These are phyloP conservation scores for Diaporthe eres DNA, from an alignment of 2,329 filamentous ascomycete species.

Conservation along the genomic window DNA sequence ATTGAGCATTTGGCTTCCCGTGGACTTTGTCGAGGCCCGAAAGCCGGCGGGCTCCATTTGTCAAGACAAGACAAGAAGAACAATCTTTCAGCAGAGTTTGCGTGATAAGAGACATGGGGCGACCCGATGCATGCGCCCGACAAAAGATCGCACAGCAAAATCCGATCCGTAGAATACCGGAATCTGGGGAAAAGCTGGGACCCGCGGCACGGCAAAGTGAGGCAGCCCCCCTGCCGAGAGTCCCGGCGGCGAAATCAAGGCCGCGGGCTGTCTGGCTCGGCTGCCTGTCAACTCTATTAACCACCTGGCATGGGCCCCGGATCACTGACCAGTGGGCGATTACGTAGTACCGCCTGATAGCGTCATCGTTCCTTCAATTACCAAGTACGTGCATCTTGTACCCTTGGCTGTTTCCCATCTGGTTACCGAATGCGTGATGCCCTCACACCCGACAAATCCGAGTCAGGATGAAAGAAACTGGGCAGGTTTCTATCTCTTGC, in stretches of 20 bases:
- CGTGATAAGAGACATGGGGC: background rate
- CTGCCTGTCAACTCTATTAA: slow-evolving; percentile 21
- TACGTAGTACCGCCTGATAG: slow-evolving; percentile 3
- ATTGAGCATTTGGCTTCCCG: background rate
- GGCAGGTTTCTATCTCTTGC: background rate
- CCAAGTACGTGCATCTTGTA: background rate
- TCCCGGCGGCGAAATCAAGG: slow-evolving; percentile 25
- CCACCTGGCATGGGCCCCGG: too few species aligned
- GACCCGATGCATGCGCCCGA: background rate
- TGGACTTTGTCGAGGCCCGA: slow-evolving; percentile 19
- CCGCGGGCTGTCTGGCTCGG: slow-evolving; percentile 2
- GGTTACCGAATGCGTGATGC: slow-evolving; percentile 11
- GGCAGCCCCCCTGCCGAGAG: slow-evolving; percentile 25
- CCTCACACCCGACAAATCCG: slow-evolving; percentile 16
- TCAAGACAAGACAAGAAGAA: background rate
- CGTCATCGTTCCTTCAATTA: slow-evolving; percentile 15
- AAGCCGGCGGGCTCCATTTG: slow-evolving; percentile 8
- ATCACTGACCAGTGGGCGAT: background rate
- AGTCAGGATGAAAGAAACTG: slow-evolving; percentile 8
- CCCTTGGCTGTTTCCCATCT: slow-evolving; percentile 4
- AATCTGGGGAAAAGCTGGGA: slow-evolving; percentile 28
- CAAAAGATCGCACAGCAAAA: slow-evolving; percentile 26
- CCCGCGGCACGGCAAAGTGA: slow-evolving; percentile 13
- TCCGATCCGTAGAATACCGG: slow-evolving; percentile 25
- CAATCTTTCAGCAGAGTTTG: background rate